phyloP scores from a whole-genome alignment of 352 stramenopile genomes.

The Phytophthora ramorum region DNA sequence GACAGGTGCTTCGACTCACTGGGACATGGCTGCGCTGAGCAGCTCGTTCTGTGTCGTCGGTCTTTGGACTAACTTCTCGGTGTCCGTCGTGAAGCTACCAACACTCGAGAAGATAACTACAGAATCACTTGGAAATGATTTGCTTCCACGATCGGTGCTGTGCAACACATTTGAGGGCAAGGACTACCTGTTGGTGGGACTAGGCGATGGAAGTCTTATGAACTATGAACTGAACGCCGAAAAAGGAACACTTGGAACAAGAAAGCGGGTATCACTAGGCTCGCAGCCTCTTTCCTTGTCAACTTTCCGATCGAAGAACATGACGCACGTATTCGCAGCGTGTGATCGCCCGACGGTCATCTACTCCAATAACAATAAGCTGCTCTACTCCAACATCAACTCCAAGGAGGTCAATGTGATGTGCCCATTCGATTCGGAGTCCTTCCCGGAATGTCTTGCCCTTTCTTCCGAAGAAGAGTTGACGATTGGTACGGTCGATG shows the following conservation, averaged over 20 bases:
- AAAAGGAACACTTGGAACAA: constrained; percentile 57
- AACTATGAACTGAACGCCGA: constrained; percentile 88
- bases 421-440: constrained; percentile 92
- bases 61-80: constrained; percentile 94
- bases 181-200: constrained; percentile 95
- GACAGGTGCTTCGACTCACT: constrained; percentile 51
- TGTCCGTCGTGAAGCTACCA: constrained; percentile 88
- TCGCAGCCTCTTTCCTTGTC: constrained; percentile 96
- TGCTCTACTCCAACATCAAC: constrained; percentile 97
- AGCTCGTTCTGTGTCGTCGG: constrained; percentile 85
- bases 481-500: constrained; percentile 97
- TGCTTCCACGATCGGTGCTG: constrained; percentile 90
- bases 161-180: constrained; percentile 87
- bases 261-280: constrained; percentile 96
- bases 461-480: constrained; percentile 95
- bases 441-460: constrained; percentile 95
- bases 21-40: constrained; percentile 59
- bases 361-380: constrained; percentile 96
- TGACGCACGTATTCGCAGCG: constrained; percentile 96
- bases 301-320: constrained; percentile 92
- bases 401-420: constrained; percentile 94
- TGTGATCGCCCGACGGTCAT: constrained; percentile 98
- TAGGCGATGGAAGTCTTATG: constrained; percentile 96
- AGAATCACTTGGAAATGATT: constrained; percentile 77
- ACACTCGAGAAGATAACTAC: constrained; percentile 72